phyloP scores from a whole-genome alignment of 352 stramenopile genomes.

The Globisporangium recalcitrans region DNA sequence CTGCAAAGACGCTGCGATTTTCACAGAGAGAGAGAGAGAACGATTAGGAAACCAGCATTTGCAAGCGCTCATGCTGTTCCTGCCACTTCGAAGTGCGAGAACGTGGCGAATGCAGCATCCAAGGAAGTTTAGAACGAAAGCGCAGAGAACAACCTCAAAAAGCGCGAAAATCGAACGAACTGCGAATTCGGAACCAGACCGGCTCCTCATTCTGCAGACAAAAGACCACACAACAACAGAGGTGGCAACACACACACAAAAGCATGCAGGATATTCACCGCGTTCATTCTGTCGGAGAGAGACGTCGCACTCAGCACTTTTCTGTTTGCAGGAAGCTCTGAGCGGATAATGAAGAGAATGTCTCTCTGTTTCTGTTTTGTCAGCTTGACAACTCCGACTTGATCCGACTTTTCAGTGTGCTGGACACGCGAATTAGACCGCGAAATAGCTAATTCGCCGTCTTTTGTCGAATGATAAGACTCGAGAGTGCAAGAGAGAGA shows the following conservation, averaged over 20 bases:
- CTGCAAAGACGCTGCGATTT: background rate
- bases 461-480: background rate
- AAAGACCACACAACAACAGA: background rate
- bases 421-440: background rate
- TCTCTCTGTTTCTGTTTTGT: background rate
- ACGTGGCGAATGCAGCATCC: background rate
- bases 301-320: too few relatives aligned
- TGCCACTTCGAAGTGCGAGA: too few relatives aligned
- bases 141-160: too few relatives aligned
- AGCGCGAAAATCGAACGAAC: background rate
- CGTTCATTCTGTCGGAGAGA: background rate
- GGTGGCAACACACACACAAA: background rate
- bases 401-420: background rate
- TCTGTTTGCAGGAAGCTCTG: background rate
- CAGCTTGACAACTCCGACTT: background rate
- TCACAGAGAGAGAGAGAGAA: background rate
- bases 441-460: background rate
- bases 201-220: background rate
- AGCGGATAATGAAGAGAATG: background rate
- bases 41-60: background rate
- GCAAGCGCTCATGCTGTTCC: background rate
- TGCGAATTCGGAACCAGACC: background rate
- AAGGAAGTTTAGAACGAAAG: background rate
- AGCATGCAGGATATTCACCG: background rate
- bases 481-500: background rate